phyloP scores from a whole-genome alignment of 345 rosid genomes.

The Adansonia digitata region DNA sequence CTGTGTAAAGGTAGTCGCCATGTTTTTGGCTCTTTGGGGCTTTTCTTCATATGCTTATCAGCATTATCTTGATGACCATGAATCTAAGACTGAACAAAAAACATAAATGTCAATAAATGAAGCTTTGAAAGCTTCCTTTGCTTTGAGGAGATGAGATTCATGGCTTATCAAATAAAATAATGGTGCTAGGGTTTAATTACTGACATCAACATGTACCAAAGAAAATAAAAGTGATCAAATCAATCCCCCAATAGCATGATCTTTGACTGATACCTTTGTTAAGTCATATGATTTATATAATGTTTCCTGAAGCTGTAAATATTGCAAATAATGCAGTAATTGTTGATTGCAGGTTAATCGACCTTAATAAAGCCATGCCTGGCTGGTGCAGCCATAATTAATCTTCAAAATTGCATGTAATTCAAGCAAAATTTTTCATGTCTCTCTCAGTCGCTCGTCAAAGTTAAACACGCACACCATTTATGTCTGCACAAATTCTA shows the following conservation, averaged over 20 bases:
- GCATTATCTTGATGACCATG: constrained; percentile 42
- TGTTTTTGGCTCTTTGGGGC: constrained; percentile 58
- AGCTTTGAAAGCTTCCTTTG: constrained; percentile 1
- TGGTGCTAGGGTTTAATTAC: neutral
- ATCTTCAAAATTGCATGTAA: neutral
- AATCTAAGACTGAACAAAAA: constrained; percentile 13
- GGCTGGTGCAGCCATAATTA: neutral
- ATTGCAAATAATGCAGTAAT: constrained; percentile 1
- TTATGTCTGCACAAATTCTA: neutral
- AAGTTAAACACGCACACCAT: neutral
- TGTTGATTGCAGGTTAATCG: neutral
- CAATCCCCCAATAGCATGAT: neutral
- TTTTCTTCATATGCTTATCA: constrained; percentile 52
- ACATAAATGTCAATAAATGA: constrained; percentile 1
- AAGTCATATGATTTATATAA: neutral
- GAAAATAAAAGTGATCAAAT: neutral
- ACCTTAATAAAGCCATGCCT: neutral
- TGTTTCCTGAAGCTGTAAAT: neutral
- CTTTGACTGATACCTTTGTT: neutral
- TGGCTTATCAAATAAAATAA: neutral
- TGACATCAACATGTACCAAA: neutral
- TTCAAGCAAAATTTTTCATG: neutral
- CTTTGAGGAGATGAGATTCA: neutral
- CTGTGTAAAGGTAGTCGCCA: constrained; percentile 43
- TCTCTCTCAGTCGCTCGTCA: neutral